Conservation (phyloP, 225 moss, liverwort and hornwort species). For the Asterella californica region DNA sequence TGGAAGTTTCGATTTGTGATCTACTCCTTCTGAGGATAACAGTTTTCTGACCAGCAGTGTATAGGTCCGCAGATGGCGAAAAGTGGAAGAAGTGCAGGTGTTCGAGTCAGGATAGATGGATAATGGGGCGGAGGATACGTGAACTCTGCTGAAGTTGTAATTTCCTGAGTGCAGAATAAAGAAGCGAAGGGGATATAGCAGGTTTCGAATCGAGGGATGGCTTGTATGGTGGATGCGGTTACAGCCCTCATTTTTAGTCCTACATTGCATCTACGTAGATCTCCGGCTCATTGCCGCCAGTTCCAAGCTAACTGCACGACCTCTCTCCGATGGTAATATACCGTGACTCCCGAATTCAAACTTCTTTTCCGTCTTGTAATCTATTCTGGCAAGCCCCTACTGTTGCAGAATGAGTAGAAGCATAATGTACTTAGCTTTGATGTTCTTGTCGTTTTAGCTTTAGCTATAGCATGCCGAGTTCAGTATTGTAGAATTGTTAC, state of each 20-base stretch:
- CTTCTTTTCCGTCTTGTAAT: too few relatives aligned
- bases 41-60: background rate
- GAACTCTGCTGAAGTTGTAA: background rate
- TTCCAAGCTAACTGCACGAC: background rate
- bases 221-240: constrained; percentile 7
- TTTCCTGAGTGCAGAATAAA: background rate
- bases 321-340: background rate
- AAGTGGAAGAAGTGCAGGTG: background rate
- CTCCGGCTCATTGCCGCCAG: constrained; percentile 8
- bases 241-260: background rate
- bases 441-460: background rate
- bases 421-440: too few relatives aligned
- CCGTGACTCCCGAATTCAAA: background rate
- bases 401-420: background rate
- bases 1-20: background rate
- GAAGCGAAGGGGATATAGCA: background rate
- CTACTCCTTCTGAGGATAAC: background rate
- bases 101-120: background rate
- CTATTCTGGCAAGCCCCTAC: background rate
- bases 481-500: background rate
- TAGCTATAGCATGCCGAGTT: background rate
- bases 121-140: background rate
- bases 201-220: constrained; percentile 9
- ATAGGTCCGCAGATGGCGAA: background rate
- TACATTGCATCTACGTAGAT: background rate